A percentile compares a stretch with the other conserved stretches of the same genome.
Conservation (phyloP, 2,329 filamentous ascomycete species). For the Penicillium sp. region DNA sequence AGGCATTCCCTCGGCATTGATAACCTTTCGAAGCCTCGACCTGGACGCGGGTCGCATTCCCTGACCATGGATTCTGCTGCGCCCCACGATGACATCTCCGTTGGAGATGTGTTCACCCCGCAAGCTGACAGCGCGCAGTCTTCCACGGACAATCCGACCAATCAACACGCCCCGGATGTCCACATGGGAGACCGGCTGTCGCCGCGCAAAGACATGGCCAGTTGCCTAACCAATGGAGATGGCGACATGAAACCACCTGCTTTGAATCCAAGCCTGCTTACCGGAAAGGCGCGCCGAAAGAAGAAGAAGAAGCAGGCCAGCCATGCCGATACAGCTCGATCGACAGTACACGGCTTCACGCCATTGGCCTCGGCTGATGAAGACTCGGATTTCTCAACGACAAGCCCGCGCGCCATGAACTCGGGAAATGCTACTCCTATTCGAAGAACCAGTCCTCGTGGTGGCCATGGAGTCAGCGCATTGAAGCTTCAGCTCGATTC, state of each 20-base stretch:
- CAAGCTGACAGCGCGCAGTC: conserved; percentile 35
- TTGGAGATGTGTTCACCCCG: conserved; percentile 41
- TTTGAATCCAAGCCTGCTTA: conserved; percentile 26
- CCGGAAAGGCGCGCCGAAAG: conserved; percentile 35
- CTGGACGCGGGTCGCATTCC: background rate
- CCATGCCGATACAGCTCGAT: conserved; percentile 34
- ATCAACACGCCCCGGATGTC: conserved; percentile 25
- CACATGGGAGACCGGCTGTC: conserved; percentile 30
- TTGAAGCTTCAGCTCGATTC: conserved; percentile 79
- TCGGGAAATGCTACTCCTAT: conserved; percentile 18
- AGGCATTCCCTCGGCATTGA: background rate
- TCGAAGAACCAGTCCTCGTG: conserved; percentile 47
- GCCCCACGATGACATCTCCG: conserved; percentile 36
- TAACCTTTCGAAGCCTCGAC: background rate
- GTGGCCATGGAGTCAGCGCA: conserved; percentile 72
- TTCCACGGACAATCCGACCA: conserved; percentile 23
- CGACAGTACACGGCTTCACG: conserved; percentile 47
- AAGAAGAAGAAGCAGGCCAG: conserved; percentile 40
- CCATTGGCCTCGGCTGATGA: conserved; percentile 46
- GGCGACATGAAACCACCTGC: conserved; percentile 32
- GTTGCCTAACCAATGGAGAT: conserved; percentile 18
- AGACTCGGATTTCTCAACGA: conserved; percentile 46
- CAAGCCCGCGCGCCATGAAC: conserved; percentile 28
- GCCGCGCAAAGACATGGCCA: conserved; percentile 19
- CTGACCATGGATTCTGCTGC: conserved; percentile 24